Evolutionary conservation across 192 early-diverging fungal genomes (phyloP).

Genomic region (Gamsiella multidivaricata): DNA sequence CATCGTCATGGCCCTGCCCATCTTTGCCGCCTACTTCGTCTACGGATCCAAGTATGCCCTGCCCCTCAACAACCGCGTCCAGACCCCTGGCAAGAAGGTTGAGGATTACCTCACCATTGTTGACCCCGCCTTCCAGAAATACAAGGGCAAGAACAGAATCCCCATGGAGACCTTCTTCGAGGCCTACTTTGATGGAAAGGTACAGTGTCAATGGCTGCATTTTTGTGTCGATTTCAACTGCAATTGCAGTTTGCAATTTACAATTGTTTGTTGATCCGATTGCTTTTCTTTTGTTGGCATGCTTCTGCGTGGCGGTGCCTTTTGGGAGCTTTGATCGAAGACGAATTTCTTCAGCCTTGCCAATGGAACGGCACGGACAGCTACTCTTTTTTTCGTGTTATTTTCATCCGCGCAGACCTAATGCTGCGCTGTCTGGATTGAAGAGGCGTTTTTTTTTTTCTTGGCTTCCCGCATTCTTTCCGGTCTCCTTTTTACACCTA

Average conservation of each 20-base stretch:
- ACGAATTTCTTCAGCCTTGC: too few relatives aligned
- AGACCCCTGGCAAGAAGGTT: slow-evolving; percentile 82
- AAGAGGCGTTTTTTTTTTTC: not conserved
- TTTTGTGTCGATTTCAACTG: not conserved
- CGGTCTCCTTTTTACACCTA: too few relatives aligned
- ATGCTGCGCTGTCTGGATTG: too few relatives aligned
- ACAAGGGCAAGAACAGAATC: slow-evolving; percentile 86
- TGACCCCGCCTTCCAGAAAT: slow-evolving; percentile 79
- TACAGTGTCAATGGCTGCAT: not conserved
- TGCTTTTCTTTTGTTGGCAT: not conserved
- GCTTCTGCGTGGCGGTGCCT: too few relatives aligned
- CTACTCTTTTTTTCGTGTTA: slow-evolving; percentile 1
- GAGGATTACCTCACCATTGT: slow-evolving; percentile 93
- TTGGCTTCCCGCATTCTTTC: not conserved
- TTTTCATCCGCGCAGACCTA: too few relatives aligned
- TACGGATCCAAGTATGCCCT: slow-evolving; percentile 73
- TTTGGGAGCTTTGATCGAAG: not conserved
- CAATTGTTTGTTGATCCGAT: not conserved
- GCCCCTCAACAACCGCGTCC: slow-evolving; percentile 71
- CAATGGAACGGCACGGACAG: not conserved
- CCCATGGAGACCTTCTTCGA: slow-evolving; percentile 99
- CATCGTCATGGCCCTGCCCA: slow-evolving; percentile 72
- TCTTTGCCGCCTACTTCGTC: slow-evolving; percentile 78
- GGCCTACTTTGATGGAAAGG: slow-evolving; percentile 90
- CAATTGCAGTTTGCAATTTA: not conserved